Base-by-base conservation (phyloP, 768 basidiomycete genomes). In the Flagelloscypha sp. region DNA sequence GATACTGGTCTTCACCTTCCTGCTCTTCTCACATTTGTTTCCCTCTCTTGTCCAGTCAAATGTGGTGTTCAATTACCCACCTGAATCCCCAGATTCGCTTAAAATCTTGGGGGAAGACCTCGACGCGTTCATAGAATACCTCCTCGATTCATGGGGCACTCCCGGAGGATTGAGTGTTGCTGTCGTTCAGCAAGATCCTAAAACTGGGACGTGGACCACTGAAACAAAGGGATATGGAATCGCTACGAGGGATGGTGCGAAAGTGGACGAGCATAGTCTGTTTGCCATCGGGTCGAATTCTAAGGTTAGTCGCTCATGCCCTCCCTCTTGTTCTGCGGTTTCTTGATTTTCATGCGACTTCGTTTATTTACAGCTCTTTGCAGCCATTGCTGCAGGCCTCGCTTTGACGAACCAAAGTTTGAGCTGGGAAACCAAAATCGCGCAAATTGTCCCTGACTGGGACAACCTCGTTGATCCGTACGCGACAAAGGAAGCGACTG, bases 151-250 rank as follows among this genome's bases (percentile, higher is more conserved):
- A 12, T 57, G 52, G 50, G 46, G 50, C 18, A 47, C 51, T 3
- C 44, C 55, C 5, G 58, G 51, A 1, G 66, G 65, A 0, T 50
- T 66, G 6, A 49, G 64, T 8, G 44, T 67, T 6, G 64, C 65
- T 3, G 61, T 65, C 3, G 56, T 68, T 3, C 57, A 56, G 3
- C 51, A 56, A 36, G 59, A 65, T 35, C 41, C 46, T 2, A 38
- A 40, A 1, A 37, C 48, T 3, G 54, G 42, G 27, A 56, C 59
- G 16, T 49, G 46, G 48, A 20, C 3, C 0, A 35, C 45, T 4
- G 48, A 49, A 21, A 49, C 46, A 3, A 45, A 47, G 24, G 48
- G 48, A 5, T 49, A 49, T 10, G 48, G 48, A 11, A 16, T 38
- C 21, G 48, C 48, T 5, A 44, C 54, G 5, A 45, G 39, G 27